Conservation (phyloP, 352 stramenopile species). For the Phytophthora pisi region DNA sequence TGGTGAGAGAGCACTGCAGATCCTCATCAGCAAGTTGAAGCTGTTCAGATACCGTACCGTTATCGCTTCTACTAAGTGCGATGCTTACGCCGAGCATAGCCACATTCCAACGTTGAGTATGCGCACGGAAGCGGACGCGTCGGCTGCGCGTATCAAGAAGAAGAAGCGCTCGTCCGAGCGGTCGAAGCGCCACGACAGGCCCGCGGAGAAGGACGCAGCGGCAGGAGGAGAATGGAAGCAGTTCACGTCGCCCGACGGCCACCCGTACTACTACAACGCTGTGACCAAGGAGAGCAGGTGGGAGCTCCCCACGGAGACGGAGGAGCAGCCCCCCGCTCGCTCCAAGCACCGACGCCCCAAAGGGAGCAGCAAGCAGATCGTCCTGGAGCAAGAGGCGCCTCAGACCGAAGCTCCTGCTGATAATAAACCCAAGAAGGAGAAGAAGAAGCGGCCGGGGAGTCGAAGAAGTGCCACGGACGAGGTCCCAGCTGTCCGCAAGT, state of each 20-base stretch:
- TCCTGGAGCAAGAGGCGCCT: constrained; percentile 6
- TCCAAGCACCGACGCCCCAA: constrained; percentile 13
- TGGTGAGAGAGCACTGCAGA: too few relatives aligned
- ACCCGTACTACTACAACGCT: constrained; percentile 71
- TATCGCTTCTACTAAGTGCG: background rate
- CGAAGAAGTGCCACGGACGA: constrained; percentile 4
- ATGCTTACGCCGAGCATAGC: background rate
- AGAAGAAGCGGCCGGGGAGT: constrained; percentile 11
- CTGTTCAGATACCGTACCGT: background rate
- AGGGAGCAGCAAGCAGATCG: constrained; percentile 18
- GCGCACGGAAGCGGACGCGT: constrained; percentile 2
- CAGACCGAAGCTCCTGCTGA: background rate
- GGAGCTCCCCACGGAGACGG: constrained; percentile 47
- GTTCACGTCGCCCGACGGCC: constrained; percentile 66
- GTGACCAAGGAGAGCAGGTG: constrained; percentile 68
- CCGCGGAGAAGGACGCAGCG: background rate
- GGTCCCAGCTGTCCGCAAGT: background rate
- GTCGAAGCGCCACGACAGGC: constrained; percentile 9
- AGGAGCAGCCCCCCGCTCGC: constrained; percentile 7
- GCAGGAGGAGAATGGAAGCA: constrained; percentile 45
- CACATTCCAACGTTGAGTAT: constrained; percentile 1
- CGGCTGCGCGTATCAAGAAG: constrained; percentile 21
- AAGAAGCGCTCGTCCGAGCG: constrained; percentile 27
- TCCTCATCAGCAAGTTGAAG: constrained; percentile 1
- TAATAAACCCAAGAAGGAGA: constrained; percentile 6